Conservation (phyloP, 2,329 filamentous ascomycete species). For the Microdochium trichocladiopsis region DNA sequence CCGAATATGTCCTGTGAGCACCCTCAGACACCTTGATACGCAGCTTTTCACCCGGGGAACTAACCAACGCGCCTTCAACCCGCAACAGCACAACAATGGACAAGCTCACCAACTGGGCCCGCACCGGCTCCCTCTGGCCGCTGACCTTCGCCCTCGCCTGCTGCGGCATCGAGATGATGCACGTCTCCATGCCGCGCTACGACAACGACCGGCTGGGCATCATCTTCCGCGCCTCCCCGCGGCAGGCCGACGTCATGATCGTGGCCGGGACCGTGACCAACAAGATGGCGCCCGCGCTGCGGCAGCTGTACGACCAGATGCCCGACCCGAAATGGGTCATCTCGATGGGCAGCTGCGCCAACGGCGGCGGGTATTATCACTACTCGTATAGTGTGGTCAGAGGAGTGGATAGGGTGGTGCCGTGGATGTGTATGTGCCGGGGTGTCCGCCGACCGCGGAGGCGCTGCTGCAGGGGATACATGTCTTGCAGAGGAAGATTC, state of each 20-base stretch:
- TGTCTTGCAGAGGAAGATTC: neutral
- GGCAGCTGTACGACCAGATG: constrained; percentile 95
- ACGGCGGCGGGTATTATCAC: constrained; percentile 82
- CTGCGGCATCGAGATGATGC: constrained; percentile 92
- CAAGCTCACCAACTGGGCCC: constrained; percentile 74
- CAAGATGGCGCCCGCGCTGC: constrained; percentile 89
- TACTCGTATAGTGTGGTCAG: constrained; percentile 75
- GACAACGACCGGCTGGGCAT: constrained; percentile 85
- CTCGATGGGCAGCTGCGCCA: constrained; percentile 79
- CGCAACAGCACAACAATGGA: constrained; percentile 65
- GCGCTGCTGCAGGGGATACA: constrained; percentile 59
- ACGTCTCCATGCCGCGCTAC: constrained; percentile 79
- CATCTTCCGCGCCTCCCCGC: constrained; percentile 82
- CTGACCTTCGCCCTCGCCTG: constrained; percentile 85
- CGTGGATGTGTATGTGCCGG: constrained; percentile 74
- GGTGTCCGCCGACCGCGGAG: constrained; percentile 58
- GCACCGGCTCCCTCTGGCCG: constrained; percentile 80
- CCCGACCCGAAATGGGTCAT: constrained; percentile 85
- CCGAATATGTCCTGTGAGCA: neutral
- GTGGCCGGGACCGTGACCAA: constrained; percentile 89
- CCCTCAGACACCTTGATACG: too few relatives aligned
- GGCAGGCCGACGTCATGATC: constrained; percentile 89
- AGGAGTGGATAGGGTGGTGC: constrained; percentile 70
- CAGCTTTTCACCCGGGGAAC: too few relatives aligned
- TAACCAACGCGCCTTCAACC: too few relatives aligned